These are phyloP conservation scores for Pleurotus ostreatus DNA, from an alignment of 768 basidiomycete genomes.

Conservation along the genomic window DNA sequence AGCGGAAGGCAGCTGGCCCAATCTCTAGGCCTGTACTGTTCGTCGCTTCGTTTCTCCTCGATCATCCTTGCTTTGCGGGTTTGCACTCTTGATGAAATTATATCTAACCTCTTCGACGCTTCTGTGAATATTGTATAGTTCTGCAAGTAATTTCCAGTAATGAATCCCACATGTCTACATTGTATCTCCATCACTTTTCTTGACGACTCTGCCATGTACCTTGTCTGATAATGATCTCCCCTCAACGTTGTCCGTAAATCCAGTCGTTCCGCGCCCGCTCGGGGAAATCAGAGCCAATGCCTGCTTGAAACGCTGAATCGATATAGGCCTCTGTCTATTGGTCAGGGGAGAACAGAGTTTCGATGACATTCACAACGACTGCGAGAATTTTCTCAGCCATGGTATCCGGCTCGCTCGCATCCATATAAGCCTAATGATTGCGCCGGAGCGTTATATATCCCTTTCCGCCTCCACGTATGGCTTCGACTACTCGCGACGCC, in stretches of 20 bases:
- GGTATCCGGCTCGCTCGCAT: not conserved
- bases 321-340: not conserved
- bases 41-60: not conserved
- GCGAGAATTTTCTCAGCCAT: slow-evolving; percentile 6
- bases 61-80: not conserved
- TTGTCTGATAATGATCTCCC: not conserved
- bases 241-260: not conserved
- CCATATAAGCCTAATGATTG: slow-evolving; percentile 3
- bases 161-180: not conserved
- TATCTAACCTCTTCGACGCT: not conserved
- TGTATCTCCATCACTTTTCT: not conserved
- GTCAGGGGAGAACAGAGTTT: not conserved
- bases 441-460: not conserved
- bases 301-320: not conserved
- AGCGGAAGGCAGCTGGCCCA: slow-evolving; percentile 61
- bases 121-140: slow-evolving; percentile 2
- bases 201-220: not conserved
- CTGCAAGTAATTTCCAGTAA: not conserved
- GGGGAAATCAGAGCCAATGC: slow-evolving; percentile 3
- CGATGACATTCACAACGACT: slow-evolving; percentile 3
- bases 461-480: not conserved
- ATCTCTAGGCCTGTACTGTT: slow-evolving; percentile 14
- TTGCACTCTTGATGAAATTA: not conserved
- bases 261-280: not conserved
- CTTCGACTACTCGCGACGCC: not conserved